Evolutionary conservation across 1,139 yeast species (phyloP).

Genomic region (Kodamaea alishanica): DNA sequence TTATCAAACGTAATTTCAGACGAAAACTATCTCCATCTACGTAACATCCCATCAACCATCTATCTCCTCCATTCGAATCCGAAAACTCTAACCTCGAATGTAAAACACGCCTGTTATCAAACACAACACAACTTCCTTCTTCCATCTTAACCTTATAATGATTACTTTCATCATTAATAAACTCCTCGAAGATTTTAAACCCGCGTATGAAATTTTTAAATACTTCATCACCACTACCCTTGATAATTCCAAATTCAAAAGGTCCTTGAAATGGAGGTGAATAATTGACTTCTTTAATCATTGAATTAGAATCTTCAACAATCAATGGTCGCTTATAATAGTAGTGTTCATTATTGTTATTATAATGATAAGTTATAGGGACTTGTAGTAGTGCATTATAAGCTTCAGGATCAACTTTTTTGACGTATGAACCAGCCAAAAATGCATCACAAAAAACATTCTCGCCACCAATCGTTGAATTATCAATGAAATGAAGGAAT

Average conservation of each 20-base stretch:
- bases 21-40: constrained; percentile 69
- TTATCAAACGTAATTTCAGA: constrained; percentile 50
- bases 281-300: constrained; percentile 61
- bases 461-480: constrained; percentile 66
- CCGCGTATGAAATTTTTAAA: constrained; percentile 61
- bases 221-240: constrained; percentile 25
- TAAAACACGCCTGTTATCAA: constrained; percentile 68
- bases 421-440: constrained; percentile 57
- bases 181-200: constrained; percentile 54
- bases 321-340: constrained; percentile 63
- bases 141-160: constrained; percentile 55
- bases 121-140: constrained; percentile 65
- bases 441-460: constrained; percentile 74
- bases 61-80: constrained; percentile 46
- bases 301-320: constrained; percentile 44
- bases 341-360: constrained; percentile 61
- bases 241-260: constrained; percentile 51
- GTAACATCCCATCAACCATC: constrained; percentile 81
- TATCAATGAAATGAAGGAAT: constrained; percentile 61
- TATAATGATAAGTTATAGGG: constrained; percentile 70
- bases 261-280: constrained; percentile 90
- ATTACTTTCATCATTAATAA: constrained; percentile 52
- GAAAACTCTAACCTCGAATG: constrained; percentile 68
- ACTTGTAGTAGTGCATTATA: constrained; percentile 59
- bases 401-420: constrained; percentile 56